Evolutionary conservation across 768 basidiomycete species (phyloP).

Genomic region (Lentinula lateritia): DNA sequence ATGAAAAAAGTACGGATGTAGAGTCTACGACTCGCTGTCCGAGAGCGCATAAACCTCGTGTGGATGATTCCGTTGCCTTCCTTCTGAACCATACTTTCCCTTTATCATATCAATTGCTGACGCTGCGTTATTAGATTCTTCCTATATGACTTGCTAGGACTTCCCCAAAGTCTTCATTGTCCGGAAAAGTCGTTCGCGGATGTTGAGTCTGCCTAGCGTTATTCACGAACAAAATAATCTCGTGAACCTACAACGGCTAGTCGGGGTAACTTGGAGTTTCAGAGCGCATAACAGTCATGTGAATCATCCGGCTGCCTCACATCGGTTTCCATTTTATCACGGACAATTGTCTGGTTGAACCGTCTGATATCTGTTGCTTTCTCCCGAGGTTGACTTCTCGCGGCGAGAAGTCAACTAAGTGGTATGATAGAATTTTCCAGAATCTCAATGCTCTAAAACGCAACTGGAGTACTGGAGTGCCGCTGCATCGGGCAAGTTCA

Average conservation of each 20-base stretch:
- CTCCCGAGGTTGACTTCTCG: too few relatives aligned
- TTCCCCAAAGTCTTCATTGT: background rate
- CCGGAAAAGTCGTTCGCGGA: background rate
- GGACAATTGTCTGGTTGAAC: too few relatives aligned
- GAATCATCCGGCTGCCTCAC: constrained; percentile 1
- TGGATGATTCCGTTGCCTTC: constrained; percentile 10
- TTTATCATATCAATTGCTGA: background rate
- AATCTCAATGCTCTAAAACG: too few relatives aligned
- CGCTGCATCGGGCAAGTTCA: too few relatives aligned
- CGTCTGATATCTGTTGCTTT: too few relatives aligned
- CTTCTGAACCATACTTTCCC: background rate
- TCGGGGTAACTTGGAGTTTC: background rate
- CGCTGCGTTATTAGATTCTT: background rate
- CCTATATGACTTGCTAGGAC: background rate
- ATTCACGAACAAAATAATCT: too few relatives aligned
- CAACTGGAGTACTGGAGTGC: too few relatives aligned
- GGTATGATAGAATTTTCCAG: too few relatives aligned
- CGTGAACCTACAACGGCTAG: too few relatives aligned
- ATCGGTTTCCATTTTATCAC: background rate
- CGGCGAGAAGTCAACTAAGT: too few relatives aligned
- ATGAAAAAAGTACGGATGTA: constrained; percentile 2
- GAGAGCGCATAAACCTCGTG: constrained; percentile 10
- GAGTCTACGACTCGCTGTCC: constrained; percentile 3
- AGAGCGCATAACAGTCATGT: constrained; percentile 4
- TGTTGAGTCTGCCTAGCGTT: too few relatives aligned